These are phyloP conservation scores for Bipolaris zeicola DNA, from an alignment of 2,329 filamentous ascomycete species.

Conservation along the genomic window DNA sequence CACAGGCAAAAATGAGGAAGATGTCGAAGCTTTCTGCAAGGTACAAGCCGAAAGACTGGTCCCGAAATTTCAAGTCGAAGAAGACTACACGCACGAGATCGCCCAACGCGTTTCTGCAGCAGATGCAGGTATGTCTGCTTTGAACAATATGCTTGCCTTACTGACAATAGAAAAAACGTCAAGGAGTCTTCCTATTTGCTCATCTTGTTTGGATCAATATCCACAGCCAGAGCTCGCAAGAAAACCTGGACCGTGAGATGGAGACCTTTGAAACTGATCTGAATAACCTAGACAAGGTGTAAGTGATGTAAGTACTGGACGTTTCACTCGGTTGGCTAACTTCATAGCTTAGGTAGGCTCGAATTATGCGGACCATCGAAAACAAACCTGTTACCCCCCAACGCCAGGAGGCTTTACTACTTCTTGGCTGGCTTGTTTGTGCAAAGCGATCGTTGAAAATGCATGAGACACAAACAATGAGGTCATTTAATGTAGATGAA, in stretches of 20 bases:
- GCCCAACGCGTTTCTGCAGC: constrained; percentile 10
- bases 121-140: constrained; percentile 10
- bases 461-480: constrained; percentile 51
- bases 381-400: neutral
- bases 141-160: neutral
- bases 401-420: constrained; percentile 28
- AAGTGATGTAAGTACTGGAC: neutral
- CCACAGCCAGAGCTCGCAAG: constrained; percentile 23
- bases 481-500: constrained; percentile 39
- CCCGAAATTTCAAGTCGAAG: constrained; percentile 4
- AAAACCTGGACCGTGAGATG: constrained; percentile 23
- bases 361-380: constrained; percentile 20
- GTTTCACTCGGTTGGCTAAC: neutral
- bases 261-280: constrained; percentile 17
- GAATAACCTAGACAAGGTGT: constrained; percentile 13
- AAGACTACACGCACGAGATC: constrained; percentile 10
- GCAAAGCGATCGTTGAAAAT: constrained; percentile 50
- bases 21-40: constrained; percentile 32
- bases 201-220: constrained; percentile 33
- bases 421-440: constrained; percentile 52
- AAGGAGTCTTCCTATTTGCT: constrained; percentile 36
- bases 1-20: constrained; percentile 26
- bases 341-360: constrained; percentile 13
- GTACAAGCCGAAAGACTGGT: constrained; percentile 5
- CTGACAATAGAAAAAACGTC: neutral